Percentiles rank a stretch among this genome's conserved stretches.
These are phyloP conservation scores for Aspergillus hancockii DNA, from an alignment of 495 filamentous ascomycete species.

Conservation along the genomic window DNA sequence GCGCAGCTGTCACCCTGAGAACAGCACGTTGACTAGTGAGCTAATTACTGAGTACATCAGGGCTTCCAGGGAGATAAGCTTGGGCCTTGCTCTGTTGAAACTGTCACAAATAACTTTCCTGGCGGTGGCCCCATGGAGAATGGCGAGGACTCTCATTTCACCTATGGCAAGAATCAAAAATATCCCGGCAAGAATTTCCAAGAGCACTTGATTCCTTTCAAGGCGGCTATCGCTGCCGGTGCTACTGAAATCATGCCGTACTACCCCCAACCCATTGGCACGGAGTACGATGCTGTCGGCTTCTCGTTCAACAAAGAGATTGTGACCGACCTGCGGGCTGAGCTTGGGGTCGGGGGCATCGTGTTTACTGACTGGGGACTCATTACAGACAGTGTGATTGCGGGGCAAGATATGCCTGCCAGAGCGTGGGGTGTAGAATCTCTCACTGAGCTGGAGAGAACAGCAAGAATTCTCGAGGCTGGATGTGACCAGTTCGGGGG, in stretches of 20 bases:
- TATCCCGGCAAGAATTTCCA: conserved; percentile 37
- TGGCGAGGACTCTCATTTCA: conserved; percentile 40
- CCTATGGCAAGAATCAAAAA: conserved; percentile 35
- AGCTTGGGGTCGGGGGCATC: conserved; percentile 40
- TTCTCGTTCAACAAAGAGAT: conserved; percentile 27
- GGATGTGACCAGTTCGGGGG: conserved; percentile 42
- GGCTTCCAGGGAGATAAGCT: conserved; percentile 21
- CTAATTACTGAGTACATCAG: conserved; percentile 4
- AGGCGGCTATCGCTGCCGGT: conserved; percentile 27
- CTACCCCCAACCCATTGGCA: conserved; percentile 16
- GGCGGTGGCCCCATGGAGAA: conserved; percentile 35
- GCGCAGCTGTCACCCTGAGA: conserved; percentile 11
- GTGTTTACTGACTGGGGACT: conserved; percentile 39
- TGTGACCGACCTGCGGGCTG: conserved; percentile 33
- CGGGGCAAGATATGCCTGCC: conserved; percentile 6
- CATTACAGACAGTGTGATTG: conserved; percentile 1
- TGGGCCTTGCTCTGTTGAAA: conserved; percentile 25
- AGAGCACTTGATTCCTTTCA: conserved; percentile 25
- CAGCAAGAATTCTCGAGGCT: conserved; percentile 28
- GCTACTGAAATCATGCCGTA: conserved; percentile 38
- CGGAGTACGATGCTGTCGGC: conserved; percentile 26
- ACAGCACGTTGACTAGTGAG: conserved; percentile 25
- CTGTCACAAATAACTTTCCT: conserved; percentile 41
- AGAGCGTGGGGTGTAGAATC: conserved; percentile 9
- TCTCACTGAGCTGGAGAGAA: conserved; percentile 23